Evolutionary conservation across 2,329 filamentous ascomycete genomes (phyloP).

Genomic region (Aspergillus tamarii): DNA sequence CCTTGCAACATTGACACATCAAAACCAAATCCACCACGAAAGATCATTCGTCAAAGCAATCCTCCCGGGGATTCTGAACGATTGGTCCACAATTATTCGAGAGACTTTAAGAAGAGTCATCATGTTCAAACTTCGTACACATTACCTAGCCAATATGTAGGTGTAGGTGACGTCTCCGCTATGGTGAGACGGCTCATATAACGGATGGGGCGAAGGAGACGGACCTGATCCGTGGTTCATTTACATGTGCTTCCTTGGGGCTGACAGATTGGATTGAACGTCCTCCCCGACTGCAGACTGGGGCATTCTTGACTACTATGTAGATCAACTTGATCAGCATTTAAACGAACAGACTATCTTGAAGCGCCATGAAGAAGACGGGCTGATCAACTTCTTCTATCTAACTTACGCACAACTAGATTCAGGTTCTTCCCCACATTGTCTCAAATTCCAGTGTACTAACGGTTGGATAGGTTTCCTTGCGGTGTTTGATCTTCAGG

Average conservation of each 20-base stretch:
- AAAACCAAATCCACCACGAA: neutral
- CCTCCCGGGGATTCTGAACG: neutral
- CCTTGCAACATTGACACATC: constrained; percentile 14
- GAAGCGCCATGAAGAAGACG: neutral
- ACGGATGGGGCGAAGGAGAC: constrained; percentile 1
- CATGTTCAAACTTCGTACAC: neutral
- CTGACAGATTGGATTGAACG: neutral
- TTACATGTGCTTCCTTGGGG: neutral
- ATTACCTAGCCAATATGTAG: neutral
- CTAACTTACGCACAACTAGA: neutral
- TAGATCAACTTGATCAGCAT: neutral
- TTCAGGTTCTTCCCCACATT: neutral
- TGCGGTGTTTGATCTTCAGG: constrained; percentile 11
- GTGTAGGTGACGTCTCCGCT: neutral
- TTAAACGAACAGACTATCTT: neutral
- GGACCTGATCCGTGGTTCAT: constrained; percentile 6
- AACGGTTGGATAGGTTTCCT: neutral
- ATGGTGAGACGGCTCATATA: constrained; percentile 5
- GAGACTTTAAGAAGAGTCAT: neutral
- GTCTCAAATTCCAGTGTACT: neutral
- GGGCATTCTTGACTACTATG: neutral
- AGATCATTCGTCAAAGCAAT: neutral
- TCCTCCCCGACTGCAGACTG: neutral
- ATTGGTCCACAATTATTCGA: neutral
- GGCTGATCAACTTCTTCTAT: neutral